Conservation (phyloP, 306 rosid genomes). For the Dalbergia cultrata region DNA sequence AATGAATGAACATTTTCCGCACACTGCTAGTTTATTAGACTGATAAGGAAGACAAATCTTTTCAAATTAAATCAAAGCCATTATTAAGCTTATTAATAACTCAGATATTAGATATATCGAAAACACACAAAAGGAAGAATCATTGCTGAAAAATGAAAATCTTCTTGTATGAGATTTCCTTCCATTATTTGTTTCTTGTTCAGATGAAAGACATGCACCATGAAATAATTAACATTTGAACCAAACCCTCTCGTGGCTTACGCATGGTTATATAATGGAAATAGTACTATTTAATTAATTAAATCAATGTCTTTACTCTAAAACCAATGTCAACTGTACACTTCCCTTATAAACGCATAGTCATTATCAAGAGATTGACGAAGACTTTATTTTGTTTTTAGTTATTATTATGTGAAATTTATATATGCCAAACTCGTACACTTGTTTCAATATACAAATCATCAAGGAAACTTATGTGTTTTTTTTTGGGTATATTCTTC, state of each 20-base stretch:
- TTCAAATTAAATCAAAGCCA: neutral
- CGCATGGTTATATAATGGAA: neutral
- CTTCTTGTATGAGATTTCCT: neutral
- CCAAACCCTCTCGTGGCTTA: constrained; percentile 9
- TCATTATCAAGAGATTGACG: constrained; percentile 33
- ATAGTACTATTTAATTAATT: neutral
- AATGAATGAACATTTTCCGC: neutral
- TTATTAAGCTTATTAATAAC: neutral
- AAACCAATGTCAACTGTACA: constrained; percentile 20
- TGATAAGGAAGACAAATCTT: neutral
- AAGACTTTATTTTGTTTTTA: constrained; percentile 18
- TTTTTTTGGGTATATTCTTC: neutral
- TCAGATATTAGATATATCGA: neutral
- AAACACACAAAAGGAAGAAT: neutral
- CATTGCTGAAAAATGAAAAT: neutral
- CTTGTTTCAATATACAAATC: neutral
- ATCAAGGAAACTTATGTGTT: neutral
- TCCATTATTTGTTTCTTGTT: neutral
- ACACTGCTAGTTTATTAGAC: neutral
- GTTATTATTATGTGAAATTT: neutral
- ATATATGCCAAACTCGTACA: constrained; percentile 24
- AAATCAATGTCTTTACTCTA: neutral
- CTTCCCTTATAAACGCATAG: neutral
- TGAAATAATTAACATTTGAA: neutral
- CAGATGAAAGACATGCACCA: neutral